phyloP scores from a whole-genome alignment of 495 filamentous ascomycete genomes.

The Trypethelium eluteriae region DNA sequence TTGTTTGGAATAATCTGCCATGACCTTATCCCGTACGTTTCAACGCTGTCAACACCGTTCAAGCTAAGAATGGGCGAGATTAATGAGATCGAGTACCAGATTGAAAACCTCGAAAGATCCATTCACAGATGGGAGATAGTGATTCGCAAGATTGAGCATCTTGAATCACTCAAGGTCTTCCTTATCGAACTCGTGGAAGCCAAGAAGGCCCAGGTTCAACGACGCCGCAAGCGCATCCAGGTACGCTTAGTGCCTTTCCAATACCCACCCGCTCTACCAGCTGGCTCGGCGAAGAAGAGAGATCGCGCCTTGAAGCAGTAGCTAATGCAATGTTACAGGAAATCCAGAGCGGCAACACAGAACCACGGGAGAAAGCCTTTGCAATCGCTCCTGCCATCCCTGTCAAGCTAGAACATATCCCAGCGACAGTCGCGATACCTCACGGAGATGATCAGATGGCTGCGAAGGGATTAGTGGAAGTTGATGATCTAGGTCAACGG shows the following conservation, averaged over 20 bases:
- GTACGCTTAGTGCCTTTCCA: neutral
- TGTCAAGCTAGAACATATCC: no score
- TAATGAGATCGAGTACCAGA: neutral
- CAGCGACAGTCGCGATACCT: no score
- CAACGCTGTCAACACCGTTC: neutral
- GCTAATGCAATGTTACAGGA: neutral
- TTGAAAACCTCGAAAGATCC: neutral
- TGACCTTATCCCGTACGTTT: neutral
- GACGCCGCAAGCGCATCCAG: neutral
- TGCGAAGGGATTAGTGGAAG: no score
- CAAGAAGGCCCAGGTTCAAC: neutral
- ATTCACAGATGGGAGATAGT: neutral
- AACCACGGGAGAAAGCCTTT: no score
- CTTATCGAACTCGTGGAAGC: neutral
- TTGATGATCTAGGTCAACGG: no score
- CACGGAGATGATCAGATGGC: no score
- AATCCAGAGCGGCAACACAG: no score
- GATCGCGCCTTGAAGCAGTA: neutral
- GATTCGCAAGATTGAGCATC: neutral
- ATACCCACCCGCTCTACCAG: neutral
- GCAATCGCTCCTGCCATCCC: no score
- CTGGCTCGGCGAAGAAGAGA: neutral
- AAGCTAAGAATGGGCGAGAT: neutral
- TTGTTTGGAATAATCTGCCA: neutral
- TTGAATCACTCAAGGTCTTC: neutral